These are phyloP conservation scores for Grosmannia clavigera DNA, from an alignment of 2,329 filamentous ascomycete genomes.

Conservation along the genomic window DNA sequence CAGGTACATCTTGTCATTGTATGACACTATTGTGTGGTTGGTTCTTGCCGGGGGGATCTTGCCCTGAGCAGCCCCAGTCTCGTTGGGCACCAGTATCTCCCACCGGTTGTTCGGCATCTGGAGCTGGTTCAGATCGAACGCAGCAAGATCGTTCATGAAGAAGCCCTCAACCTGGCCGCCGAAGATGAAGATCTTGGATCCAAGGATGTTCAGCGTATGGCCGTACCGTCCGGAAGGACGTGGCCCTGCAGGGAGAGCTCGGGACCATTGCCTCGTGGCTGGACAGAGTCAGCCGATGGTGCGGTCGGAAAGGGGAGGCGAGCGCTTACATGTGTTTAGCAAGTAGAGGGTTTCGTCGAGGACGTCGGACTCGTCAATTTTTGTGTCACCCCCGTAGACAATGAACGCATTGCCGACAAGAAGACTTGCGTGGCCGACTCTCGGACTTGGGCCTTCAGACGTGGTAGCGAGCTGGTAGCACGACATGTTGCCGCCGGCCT, in stretches of 20 bases:
- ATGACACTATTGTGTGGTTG: constrained; percentile 87
- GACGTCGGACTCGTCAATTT: constrained; percentile 83
- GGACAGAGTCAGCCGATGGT: constrained; percentile 12
- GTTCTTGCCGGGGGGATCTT: constrained; percentile 78
- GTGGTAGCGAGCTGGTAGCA: constrained; percentile 89
- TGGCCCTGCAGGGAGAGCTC: constrained; percentile 75
- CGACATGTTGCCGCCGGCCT: constrained; percentile 74
- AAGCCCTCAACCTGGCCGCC: constrained; percentile 94
- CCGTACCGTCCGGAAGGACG: constrained; percentile 87
- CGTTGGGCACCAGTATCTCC: constrained; percentile 79
- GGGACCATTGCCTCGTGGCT: constrained; percentile 98
- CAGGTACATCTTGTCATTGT: constrained; percentile 87
- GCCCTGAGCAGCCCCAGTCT: constrained; percentile 44
- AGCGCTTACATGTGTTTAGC: constrained; percentile 73
- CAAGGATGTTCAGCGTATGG: constrained; percentile 89
- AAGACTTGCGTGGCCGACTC: constrained; percentile 87
- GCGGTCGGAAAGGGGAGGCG: neutral
- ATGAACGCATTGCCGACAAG: constrained; percentile 98
- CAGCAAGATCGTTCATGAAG: constrained; percentile 95
- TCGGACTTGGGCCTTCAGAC: constrained; percentile 83
- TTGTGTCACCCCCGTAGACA: constrained; percentile 96
- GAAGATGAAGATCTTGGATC: constrained; percentile 95
- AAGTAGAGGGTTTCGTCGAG: constrained; percentile 94
- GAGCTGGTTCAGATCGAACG: constrained; percentile 89
- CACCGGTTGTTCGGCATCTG: constrained; percentile 85